These are phyloP conservation scores for Coemansia sp. DNA, from an alignment of 192 early-diverging fungal genomes.

Conservation along the genomic window DNA sequence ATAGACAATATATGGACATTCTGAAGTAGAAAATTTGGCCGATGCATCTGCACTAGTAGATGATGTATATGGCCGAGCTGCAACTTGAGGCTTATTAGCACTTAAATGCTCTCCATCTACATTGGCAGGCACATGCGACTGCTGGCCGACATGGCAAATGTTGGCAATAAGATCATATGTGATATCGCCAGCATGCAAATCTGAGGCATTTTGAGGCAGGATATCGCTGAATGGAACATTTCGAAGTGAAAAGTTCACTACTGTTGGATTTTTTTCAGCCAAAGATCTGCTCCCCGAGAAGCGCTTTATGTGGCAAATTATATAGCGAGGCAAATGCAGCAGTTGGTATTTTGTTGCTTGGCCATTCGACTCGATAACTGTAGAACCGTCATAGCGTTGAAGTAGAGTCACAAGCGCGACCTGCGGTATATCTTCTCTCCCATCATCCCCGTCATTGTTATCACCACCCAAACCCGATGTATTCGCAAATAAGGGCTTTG, in stretches of 20 bases:
- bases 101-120: neutral
- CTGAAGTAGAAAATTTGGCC: conserved; percentile 46
- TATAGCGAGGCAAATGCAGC: conserved; percentile 72
- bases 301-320: conserved; percentile 90
- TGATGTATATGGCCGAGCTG: neutral
- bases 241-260: conserved; percentile 91
- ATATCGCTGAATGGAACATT: conserved; percentile 79
- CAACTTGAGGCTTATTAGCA: neutral
- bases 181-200: conserved; percentile 37
- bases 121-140: conserved; percentile 14
- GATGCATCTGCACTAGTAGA: neutral
- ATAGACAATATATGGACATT: conserved; percentile 82
- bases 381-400: conserved; percentile 80
- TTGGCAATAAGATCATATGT: conserved; percentile 87
- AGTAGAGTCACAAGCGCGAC: conserved; percentile 79
- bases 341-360: conserved; percentile 72
- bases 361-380: conserved; percentile 52
- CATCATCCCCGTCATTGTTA: conserved; percentile 60
- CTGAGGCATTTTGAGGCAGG: conserved; percentile 54
- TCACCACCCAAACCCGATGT: conserved; percentile 79
- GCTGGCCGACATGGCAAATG: conserved; percentile 85
- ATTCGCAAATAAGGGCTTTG: conserved; percentile 85
- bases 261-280: conserved; percentile 92
- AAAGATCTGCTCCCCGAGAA: conserved; percentile 83
- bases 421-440: conserved; percentile 73